Evolutionary conservation across 345 rosid species (phyloP).

Genomic region (Lumnitzera racemosa): DNA sequence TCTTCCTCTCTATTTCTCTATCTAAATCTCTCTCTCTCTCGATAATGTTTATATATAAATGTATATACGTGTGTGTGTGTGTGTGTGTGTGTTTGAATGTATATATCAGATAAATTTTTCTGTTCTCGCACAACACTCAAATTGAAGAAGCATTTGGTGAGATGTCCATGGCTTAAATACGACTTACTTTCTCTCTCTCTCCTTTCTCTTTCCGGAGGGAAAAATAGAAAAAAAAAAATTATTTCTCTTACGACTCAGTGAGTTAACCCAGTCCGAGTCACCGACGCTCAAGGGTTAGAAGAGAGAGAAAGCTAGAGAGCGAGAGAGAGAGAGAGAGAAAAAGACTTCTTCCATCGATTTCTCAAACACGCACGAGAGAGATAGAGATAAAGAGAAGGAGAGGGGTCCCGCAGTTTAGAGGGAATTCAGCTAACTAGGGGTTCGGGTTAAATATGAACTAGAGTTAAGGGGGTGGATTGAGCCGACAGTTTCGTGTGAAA

Average conservation of each 20-base stretch:
- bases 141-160: slow-evolving; percentile 6
- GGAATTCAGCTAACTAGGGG: slow-evolving; percentile 30
- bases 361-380: neutral
- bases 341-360: no score
- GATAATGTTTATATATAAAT: neutral
- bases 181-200: slow-evolving; percentile 11
- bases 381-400: neutral
- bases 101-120: no score
- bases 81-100: neutral
- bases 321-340: neutral
- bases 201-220: slow-evolving; percentile 11
- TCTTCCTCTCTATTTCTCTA: neutral
- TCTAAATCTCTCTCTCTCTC: slow-evolving; percentile 14
- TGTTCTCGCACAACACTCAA: neutral
- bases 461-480: slow-evolving; percentile 20
- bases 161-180: slow-evolving; percentile 19
- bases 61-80: neutral
- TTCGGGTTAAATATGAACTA: slow-evolving; percentile 43
- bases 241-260: slow-evolving; percentile 15
- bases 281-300: slow-evolving; percentile 52
- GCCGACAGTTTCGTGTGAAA: slow-evolving; percentile 42
- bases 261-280: slow-evolving; percentile 53
- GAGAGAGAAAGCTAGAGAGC: neutral
- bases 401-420: slow-evolving; percentile 12
- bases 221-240: neutral